Base-by-base conservation (phyloP, 345 rosid species). In the Viola odorata region DNA sequence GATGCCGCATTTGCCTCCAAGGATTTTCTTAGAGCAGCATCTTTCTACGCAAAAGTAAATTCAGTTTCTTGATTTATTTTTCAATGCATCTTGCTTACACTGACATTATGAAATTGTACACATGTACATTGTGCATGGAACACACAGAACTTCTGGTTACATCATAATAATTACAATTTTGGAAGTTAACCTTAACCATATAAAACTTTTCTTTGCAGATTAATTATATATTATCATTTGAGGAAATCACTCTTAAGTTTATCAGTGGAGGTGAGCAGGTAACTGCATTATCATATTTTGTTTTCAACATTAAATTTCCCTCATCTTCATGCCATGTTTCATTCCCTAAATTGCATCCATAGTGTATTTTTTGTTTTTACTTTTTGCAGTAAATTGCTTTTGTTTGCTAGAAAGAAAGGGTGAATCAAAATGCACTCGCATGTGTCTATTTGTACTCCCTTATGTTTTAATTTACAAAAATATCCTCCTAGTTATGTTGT, bases 241-340 rank as follows among this genome's bases (percentile, higher is more conserved):
- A 94, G 81, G 97, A 91, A 88, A 82, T 91, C 69, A 84, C 95
- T 49, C 76, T 94, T 82, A 91, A 91, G 86, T 94, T 94, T 80
- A 88, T 94, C 61, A 78, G 80, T 38, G 84, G 81, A 58, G 78
- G 82, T 13, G 96, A 91, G 75, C 96, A 79, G 96, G 97, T 88
- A 75, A 66, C 55, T 61, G 39, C 57, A 66, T 9, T 61, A 73
- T 55, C 37, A 37, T 64, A 36, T 15, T 3, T 67, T 54, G 64
- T 62, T 57, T 23, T 23, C 32, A 23, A 2, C 32, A 23, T 23
- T 23, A 23, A 23, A 23, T 23, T 23, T 23, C 1, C 32, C 32
- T 23, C 32, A 23, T 23, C 1, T 23, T 23, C 32, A 23, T 23
- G 32, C 32, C 32, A 23, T 23, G 32, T 23, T 23, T 8, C 5